A percentile compares a stretch with the other conserved stretches of the same genome.
These are phyloP conservation scores for Adansonia digitata DNA, from an alignment of 345 rosid genomes.

Conservation along the genomic window DNA sequence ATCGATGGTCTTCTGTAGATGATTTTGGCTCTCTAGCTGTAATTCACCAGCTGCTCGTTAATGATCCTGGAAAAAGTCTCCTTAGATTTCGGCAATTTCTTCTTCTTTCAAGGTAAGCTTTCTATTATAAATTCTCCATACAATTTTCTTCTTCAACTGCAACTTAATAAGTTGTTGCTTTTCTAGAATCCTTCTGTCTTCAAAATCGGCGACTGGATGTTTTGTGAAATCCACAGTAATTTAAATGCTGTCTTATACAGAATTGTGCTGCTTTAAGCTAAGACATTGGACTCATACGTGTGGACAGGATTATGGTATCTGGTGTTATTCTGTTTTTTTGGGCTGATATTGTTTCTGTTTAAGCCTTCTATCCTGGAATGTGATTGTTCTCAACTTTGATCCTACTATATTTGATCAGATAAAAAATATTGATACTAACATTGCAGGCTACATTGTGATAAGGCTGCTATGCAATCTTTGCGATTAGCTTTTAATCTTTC, in stretches of 20 bases:
- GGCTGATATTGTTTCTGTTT: neutral
- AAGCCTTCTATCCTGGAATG: neutral
- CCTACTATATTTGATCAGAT: conserved; percentile 6
- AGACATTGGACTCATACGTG: neutral
- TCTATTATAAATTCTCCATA: neutral
- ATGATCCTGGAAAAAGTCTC: conserved; percentile 69
- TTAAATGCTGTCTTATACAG: neutral
- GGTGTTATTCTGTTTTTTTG: too few species aligned
- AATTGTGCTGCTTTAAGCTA: neutral
- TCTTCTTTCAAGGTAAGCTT: conserved; percentile 70
- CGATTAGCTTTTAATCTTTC: conserved; percentile 64
- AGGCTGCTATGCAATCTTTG: conserved; percentile 84
- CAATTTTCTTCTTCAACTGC: neutral
- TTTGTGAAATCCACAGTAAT: neutral
- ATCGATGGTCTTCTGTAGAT: conserved; percentile 83
- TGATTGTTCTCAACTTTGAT: neutral
- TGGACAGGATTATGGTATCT: neutral
- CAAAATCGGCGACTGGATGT: neutral
- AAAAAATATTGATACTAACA: conserved; percentile 5
- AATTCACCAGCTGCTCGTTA: conserved; percentile 73
- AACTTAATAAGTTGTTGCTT: neutral
- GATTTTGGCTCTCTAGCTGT: conserved; percentile 84
- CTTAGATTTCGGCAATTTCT: conserved; percentile 82
- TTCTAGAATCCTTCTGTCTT: conserved; percentile 1
- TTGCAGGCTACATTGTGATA: conserved; percentile 74